Conservation (phyloP, 805 yeast species). For the Ogataea pignaliae region DNA sequence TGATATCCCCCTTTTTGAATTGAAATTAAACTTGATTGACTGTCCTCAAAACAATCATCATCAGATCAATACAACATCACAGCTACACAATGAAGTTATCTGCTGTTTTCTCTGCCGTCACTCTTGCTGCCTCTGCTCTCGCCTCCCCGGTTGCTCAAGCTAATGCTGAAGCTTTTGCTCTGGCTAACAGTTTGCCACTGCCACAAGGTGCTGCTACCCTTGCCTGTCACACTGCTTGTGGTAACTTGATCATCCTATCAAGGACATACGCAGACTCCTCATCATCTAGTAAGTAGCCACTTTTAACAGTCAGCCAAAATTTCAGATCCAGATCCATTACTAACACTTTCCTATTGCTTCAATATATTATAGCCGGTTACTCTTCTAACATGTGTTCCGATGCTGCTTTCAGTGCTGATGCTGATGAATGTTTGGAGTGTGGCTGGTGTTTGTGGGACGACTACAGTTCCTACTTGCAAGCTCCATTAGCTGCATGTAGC, state of each 20-base stretch:
- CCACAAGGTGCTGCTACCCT: conserved; percentile 30
- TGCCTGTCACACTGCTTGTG: conserved; percentile 33
- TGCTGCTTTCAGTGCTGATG: conserved; percentile 26
- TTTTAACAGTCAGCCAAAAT: too few species aligned
- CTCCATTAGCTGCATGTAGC: conserved; percentile 30
- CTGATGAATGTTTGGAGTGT: conserved; percentile 34
- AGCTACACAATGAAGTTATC: too few species aligned
- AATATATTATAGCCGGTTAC: conserved; percentile 24
- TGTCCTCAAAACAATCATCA: too few species aligned
- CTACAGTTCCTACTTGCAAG: conserved; percentile 29
- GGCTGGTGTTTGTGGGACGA: conserved; percentile 38
- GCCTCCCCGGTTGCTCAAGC: conserved; percentile 1
- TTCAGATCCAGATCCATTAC: too few species aligned
- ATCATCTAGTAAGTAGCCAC: not conserved
- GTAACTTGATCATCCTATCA: conserved; percentile 30
- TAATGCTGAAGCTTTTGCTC: conserved; percentile 27
- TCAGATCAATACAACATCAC: too few species aligned
- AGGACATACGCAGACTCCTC: conserved; percentile 21
- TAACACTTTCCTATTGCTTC: too few species aligned
- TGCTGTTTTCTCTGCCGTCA: too few species aligned
- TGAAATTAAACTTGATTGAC: too few species aligned
- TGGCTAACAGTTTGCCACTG: conserved; percentile 24
- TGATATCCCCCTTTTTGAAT: too few species aligned
- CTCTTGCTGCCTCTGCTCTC: too few species aligned
- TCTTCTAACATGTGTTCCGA: conserved; percentile 27